Base-by-base conservation (phyloP, 2,329 filamentous ascomycete genomes). In the Stagonosporopsis vannaccii region DNA sequence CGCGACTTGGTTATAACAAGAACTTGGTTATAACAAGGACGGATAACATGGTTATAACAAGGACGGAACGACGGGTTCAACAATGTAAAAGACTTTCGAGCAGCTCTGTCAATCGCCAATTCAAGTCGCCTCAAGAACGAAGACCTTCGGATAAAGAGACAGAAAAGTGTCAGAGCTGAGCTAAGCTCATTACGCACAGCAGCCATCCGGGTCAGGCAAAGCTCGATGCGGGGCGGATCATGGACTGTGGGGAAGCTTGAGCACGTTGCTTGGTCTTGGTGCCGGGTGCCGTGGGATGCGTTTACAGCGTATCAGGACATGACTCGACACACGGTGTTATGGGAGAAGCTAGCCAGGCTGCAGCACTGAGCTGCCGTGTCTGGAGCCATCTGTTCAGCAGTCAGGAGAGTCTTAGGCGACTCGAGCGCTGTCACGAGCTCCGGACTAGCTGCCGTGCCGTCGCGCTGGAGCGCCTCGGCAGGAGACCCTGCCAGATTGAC, bases 101-200 rank as follows among this genome's bases (percentile, higher is more conserved):
- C 28, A 26, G 26, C 26, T 35, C n/a, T 42, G 22, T 42, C 13
- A n/a, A 28, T 39, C 33, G 19, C 7, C 19, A 6, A 41, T 20
- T 6, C 30, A 32, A n/a, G 30, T 32, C 30, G 32, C 37, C 25
- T 39, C 15, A 17, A 32, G 32, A 50, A 13, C 22, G 50, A 17
- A 40, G 19, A 37, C 23, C 36, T 17, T 32, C 51, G 54, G 52
- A 60, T 55, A 28, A 26, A 23, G 41, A 23, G 37, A 32, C 53
- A 26, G 32, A 58, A 55, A 37, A 46, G 44, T 50, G 28, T 30
- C 61, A 59, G 56, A 9, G n/a, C 11, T 11, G 35, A 35, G 48
- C 65, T 68, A 66, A 46, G 20, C 60, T 53, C 36, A 28, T 49
- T 39, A 26, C 9, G 58, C 61, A 23, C 19, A 13, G 30, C 26